Evolutionary conservation across 495 filamentous ascomycete genomes (phyloP).

Genomic region (Podospora bellae-mahoneyi): DNA sequence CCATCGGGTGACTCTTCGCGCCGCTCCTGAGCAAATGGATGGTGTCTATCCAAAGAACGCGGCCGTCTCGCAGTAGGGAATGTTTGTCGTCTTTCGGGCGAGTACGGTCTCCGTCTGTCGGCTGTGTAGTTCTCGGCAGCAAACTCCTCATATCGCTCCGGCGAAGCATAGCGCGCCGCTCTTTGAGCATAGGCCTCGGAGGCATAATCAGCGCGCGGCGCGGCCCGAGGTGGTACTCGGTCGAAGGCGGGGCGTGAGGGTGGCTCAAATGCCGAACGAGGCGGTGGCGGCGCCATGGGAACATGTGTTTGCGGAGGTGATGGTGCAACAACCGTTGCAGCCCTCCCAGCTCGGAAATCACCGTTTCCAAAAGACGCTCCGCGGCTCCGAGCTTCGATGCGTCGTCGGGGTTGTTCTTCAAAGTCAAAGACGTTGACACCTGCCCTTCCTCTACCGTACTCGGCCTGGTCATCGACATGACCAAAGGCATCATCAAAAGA

Average conservation of each 20-base stretch:
- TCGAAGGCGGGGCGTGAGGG: conserved; percentile 35
- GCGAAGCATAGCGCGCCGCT: conserved; percentile 31
- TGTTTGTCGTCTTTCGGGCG: conserved; percentile 17
- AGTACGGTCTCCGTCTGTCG: conserved; percentile 11
- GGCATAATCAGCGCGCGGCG: conserved; percentile 37
- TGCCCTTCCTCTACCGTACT: conserved; percentile 16
- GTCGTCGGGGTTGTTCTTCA: conserved; percentile 42
- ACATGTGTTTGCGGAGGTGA: conserved; percentile 31
- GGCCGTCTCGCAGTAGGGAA: conserved; percentile 14
- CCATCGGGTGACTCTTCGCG: conserved; percentile 24
- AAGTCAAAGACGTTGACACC: conserved; percentile 11
- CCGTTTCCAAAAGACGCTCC: conserved; percentile 34
- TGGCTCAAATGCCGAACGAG: conserved; percentile 30
- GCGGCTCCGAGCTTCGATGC: conserved; percentile 12
- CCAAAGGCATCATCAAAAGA: conserved; percentile 44
- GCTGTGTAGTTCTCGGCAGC: conserved; percentile 13
- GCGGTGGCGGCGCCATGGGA: conserved; percentile 32
- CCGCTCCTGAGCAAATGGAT: conserved; percentile 24
- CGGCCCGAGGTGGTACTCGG: conserved; percentile 18
- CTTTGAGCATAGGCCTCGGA: conserved; percentile 32
- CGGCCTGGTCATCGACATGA: conserved; percentile 36
- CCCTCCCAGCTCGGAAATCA: conserved; percentile 41
- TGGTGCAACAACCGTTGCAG: conserved; percentile 39
- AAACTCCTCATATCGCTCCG: conserved; percentile 23
- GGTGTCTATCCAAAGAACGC: conserved; percentile 22